phyloP scores from a whole-genome alignment of 441 rosid genomes.

The Rhodomyrtus psidioides region DNA sequence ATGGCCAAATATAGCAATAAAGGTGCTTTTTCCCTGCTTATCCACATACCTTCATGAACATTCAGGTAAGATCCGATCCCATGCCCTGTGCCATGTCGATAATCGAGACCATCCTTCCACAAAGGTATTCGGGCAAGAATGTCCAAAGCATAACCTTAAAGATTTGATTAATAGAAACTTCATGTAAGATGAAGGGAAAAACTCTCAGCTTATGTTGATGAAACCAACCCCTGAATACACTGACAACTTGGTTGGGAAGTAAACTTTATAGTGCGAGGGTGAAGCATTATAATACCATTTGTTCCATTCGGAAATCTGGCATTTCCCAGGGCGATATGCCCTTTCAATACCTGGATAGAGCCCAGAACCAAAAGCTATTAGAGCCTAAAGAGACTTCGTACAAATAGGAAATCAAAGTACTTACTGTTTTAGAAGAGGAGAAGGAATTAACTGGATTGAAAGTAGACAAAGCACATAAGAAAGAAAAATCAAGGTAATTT shows the following conservation, averaged over 20 bases:
- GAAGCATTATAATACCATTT: slow-evolving; percentile 35
- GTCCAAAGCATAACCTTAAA: slow-evolving; percentile 74
- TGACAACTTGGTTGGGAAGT: background rate
- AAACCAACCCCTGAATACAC: background rate
- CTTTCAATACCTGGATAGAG: slow-evolving; percentile 67
- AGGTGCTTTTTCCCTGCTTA: background rate
- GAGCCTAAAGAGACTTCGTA: background rate
- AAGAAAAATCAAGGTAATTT: background rate
- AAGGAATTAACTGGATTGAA: background rate
- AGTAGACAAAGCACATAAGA: background rate
- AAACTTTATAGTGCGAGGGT: background rate
- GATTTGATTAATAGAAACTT: background rate
- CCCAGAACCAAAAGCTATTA: background rate
- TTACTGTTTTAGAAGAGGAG: background rate
- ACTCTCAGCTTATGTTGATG: background rate
- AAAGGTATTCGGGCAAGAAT: slow-evolving; percentile 87
- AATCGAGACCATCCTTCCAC: slow-evolving; percentile 93
- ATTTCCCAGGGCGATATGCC: slow-evolving; percentile 82
- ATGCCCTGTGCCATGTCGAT: slow-evolving; percentile 97
- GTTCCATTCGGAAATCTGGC: slow-evolving; percentile 92
- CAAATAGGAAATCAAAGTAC: background rate
- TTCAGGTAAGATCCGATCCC: slow-evolving; percentile 91
- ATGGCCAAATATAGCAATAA: background rate
- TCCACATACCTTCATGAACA: slow-evolving; percentile 85
- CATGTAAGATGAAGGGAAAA: background rate